Conservation (phyloP, 495 filamentous ascomycete genomes). For the Penicillium simplicissimum region DNA sequence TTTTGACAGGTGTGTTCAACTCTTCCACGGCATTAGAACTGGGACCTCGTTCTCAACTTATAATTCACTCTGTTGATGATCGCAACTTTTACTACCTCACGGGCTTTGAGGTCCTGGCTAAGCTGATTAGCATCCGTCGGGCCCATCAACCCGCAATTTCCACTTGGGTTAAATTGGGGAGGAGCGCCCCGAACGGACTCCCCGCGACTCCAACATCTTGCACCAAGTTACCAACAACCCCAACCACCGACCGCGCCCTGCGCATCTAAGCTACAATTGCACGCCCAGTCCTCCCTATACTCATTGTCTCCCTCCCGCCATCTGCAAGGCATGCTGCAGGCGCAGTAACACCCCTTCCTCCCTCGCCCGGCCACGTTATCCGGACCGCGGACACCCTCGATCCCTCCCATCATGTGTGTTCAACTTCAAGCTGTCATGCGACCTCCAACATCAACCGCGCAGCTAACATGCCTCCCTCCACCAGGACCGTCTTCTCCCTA, state of each 20-base stretch:
- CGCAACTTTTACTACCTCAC: no score
- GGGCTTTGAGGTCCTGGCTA: background rate
- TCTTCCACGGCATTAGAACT: no score
- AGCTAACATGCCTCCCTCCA: constrained; percentile 18
- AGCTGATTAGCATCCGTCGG: background rate
- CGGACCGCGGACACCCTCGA: constrained; percentile 7
- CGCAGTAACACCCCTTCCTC: constrained; percentile 8
- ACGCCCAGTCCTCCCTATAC: background rate
- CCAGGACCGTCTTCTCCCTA: constrained; percentile 90
- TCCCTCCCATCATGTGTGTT: constrained; percentile 25
- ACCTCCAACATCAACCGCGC: constrained; percentile 6
- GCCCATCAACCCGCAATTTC: background rate
- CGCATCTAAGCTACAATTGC: background rate
- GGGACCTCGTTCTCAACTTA: no score
- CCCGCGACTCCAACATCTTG: constrained; percentile 14
- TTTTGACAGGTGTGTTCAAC: no score
- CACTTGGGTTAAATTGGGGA: background rate
- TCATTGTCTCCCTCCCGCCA: background rate
- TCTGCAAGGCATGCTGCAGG: constrained; percentile 18
- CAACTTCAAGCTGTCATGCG: background rate
- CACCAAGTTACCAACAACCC: background rate
- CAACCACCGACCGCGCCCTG: background rate
- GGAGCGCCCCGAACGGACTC: constrained; percentile 1
- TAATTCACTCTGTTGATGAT: no score
- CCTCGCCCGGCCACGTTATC: constrained; percentile 18